Percentiles rank a stretch among this genome's conserved stretches.
phyloP scores from a whole-genome alignment of 2,329 filamentous ascomycete genomes.

The Chaetomiaceae sp. region DNA sequence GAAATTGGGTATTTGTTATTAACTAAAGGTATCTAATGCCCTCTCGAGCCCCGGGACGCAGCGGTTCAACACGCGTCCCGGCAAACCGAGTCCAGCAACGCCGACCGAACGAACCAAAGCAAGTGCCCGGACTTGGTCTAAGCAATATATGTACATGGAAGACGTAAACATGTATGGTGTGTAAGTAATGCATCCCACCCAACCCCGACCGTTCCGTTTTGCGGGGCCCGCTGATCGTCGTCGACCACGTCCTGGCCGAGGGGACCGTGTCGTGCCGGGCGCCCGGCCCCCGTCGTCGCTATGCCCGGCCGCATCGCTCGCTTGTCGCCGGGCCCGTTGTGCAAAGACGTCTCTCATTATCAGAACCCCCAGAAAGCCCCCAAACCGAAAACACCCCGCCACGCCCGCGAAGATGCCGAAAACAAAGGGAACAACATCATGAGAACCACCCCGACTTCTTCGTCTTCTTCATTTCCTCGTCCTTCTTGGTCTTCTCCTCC shows the following conservation, averaged over 20 bases:
- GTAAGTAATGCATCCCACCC: conserved; percentile 12
- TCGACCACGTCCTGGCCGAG: neutral
- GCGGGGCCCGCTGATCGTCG: neutral
- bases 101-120: conserved; percentile 16
- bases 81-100: conserved; percentile 9
- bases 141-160: conserved; percentile 10
- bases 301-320: neutral
- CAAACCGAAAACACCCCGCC: conserved; percentile 7
- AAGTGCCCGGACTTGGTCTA: conserved; percentile 17
- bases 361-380: conserved; percentile 7
- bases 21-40: conserved; percentile 17
- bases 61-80: conserved; percentile 14
- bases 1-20: conserved; percentile 14
- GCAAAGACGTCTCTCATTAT: conserved; percentile 21
- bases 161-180: conserved; percentile 5
- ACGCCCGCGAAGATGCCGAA: conserved; percentile 12
- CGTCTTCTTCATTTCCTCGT: conserved; percentile 3
- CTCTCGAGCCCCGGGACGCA: conserved; percentile 1
- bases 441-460: conserved; percentile 21
- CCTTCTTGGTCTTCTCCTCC: conserved; percentile 12
- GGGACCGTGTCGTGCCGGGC: neutral
- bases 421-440: conserved; percentile 10
- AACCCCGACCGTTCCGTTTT: neutral
- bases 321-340: neutral
- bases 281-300: neutral